phyloP scores from a whole-genome alignment of 768 basidiomycete species.

The Rhodotorula kratochvilovae region DNA sequence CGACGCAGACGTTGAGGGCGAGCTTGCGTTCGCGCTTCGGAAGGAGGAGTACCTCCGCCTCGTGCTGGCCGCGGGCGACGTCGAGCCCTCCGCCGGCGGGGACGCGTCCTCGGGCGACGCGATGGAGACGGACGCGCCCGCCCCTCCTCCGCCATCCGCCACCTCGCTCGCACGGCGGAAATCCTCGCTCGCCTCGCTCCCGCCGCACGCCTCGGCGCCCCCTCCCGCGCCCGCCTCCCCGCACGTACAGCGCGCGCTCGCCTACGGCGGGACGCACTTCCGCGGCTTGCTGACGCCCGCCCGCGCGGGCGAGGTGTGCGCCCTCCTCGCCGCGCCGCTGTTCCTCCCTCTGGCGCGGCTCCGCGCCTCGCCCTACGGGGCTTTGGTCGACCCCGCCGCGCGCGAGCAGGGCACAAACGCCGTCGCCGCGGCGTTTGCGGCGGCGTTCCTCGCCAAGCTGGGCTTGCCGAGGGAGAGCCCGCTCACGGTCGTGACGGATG shows the following conservation, averaged over 20 bases:
- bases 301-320: slow-evolving; percentile 62
- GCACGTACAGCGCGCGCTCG: slow-evolving; percentile 53
- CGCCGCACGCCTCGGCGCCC: not conserved
- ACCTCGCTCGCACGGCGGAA: not conserved
- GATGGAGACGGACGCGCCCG: slow-evolving; percentile 8
- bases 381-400: slow-evolving; percentile 50
- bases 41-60: slow-evolving; percentile 83
- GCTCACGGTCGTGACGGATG: slow-evolving; percentile 80
- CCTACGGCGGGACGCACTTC: slow-evolving; percentile 68
- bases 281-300: slow-evolving; percentile 45
- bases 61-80: slow-evolving; percentile 47
- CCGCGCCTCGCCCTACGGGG: slow-evolving; percentile 66
- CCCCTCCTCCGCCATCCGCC: too few species aligned
- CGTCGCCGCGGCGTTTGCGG: slow-evolving; percentile 74
- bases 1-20: slow-evolving; percentile 49
- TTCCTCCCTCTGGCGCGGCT: slow-evolving; percentile 68
- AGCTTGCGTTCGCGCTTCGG: slow-evolving; percentile 82
- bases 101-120: not conserved
- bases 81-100: not conserved
- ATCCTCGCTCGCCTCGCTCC: not conserved
- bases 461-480: slow-evolving; percentile 87
- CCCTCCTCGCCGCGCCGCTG: slow-evolving; percentile 64
- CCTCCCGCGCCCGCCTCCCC: not conserved
- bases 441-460: slow-evolving; percentile 79
- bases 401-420: slow-evolving; percentile 1